phyloP scores from a whole-genome alignment of 73 alveolate species.

The Breviolum minutum region DNA sequence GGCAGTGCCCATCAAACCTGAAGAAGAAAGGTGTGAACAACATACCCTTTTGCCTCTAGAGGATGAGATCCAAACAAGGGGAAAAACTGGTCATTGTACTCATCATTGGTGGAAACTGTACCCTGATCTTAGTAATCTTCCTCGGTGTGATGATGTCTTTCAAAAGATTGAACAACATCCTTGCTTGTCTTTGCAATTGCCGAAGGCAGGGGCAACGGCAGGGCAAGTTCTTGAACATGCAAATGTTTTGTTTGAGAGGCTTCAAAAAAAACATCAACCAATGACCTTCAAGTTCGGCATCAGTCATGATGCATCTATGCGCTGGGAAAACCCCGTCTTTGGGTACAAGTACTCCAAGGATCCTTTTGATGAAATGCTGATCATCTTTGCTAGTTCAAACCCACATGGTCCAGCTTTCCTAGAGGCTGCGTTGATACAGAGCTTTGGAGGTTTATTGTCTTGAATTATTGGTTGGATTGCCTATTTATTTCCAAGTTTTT shows the following conservation, averaged over 20 bases:
- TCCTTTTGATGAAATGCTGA: not conserved
- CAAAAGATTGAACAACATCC: not conserved
- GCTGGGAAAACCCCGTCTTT: slow-evolving; percentile 1
- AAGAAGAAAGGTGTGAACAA: not conserved
- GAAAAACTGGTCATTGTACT: too few species aligned
- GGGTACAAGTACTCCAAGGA: slow-evolving; percentile 13
- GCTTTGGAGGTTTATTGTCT: not conserved
- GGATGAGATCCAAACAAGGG: not conserved
- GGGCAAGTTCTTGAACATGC: not conserved
- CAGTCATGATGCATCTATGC: not conserved
- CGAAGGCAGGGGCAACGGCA: not conserved
- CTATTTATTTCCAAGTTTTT: too few species aligned
- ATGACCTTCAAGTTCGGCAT: slow-evolving; percentile 40
- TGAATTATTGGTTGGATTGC: not conserved
- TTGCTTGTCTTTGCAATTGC: not conserved
- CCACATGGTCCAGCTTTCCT: slow-evolving; percentile 42
- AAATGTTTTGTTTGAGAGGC: not conserved
- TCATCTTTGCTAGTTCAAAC: not conserved
- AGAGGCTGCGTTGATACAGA: slow-evolving; percentile 3
- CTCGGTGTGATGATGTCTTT: not conserved
- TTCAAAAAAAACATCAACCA: not conserved
- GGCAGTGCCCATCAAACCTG: not conserved
- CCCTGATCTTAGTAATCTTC: not conserved
- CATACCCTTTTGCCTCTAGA: slow-evolving; percentile 4
- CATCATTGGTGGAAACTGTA: too few species aligned